Evolutionary conservation across 2,329 filamentous ascomycete genomes (phyloP).

Genomic region (Cladophialophora carrionii): DNA sequence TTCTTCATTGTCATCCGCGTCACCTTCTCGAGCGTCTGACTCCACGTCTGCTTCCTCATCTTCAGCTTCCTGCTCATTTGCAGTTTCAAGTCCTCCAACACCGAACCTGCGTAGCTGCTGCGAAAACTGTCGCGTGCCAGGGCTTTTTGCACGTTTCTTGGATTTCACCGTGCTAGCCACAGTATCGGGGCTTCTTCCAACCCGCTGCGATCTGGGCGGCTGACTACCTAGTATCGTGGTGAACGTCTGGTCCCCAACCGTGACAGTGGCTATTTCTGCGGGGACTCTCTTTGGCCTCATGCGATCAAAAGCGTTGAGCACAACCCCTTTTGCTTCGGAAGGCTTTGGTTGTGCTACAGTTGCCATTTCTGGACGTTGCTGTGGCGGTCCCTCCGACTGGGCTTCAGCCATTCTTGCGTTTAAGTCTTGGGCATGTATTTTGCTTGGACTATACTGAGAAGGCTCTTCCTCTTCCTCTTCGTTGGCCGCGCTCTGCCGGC

Average conservation of each 20-base stretch:
- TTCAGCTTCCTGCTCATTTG: conserved; percentile 41
- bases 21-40: conserved; percentile 16
- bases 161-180: conserved; percentile 1
- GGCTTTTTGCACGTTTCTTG: conserved; percentile 5
- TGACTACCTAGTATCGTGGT: conserved; percentile 67
- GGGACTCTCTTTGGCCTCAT: conserved; percentile 67
- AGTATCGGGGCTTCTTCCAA: not conserved
- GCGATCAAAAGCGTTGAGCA: conserved; percentile 66
- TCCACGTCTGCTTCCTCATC: conserved; percentile 4
- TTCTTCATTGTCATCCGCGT: conserved; percentile 55
- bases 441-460: conserved; percentile 31
- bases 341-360: conserved; percentile 44
- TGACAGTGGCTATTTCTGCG: conserved; percentile 72
- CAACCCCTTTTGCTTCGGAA: conserved; percentile 43
- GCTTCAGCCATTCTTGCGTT: conserved; percentile 40
- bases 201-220: conserved; percentile 42
- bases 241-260: conserved; percentile 69
- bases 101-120: conserved; percentile 32
- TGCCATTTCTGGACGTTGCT: conserved; percentile 31
- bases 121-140: conserved; percentile 27
- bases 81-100: conserved; percentile 25
- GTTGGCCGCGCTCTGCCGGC: not conserved
- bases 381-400: conserved; percentile 23
- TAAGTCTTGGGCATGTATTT: conserved; percentile 40
- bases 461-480: conserved; percentile 34